A percentile compares a stretch with the other conserved stretches of the same genome.
phyloP scores from a whole-genome alignment of 2,329 filamentous ascomycete species.

The Botryotinia convoluta region DNA sequence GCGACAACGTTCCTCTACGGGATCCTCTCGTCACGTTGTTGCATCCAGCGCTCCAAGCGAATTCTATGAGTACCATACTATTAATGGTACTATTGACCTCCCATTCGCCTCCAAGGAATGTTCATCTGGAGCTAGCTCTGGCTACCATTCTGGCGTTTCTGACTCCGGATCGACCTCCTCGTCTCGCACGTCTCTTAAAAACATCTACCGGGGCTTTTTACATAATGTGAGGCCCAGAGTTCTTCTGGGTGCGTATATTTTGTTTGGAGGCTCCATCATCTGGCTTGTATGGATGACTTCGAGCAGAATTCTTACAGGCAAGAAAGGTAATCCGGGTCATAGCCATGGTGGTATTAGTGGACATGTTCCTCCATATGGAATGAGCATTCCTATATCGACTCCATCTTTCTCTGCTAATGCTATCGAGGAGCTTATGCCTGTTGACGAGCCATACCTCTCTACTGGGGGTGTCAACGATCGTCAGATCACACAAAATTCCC shows the following conservation, averaged over 20 bases:
- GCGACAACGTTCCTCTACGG: neutral
- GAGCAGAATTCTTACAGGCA: neutral
- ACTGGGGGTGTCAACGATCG: neutral
- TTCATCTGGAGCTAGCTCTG: neutral
- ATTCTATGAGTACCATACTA: neutral
- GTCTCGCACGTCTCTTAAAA: neutral
- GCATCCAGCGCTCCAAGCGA: neutral
- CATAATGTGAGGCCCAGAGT: neutral
- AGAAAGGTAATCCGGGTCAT: neutral
- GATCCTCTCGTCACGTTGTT: no score
- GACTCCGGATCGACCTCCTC: neutral
- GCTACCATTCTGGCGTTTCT: neutral
- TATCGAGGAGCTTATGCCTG: neutral
- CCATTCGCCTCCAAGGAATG: no score
- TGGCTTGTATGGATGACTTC: conserved; percentile 5
- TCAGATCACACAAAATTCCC: neutral
- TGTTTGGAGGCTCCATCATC: neutral
- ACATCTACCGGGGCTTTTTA: no score
- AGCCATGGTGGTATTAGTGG: neutral
- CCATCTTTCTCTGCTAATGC: neutral
- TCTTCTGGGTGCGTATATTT: neutral
- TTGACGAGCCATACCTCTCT: no score
- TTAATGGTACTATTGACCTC: neutral
- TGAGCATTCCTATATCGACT: no score
- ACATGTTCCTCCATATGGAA: neutral